Evolutionary conservation across 306 rosid genomes (phyloP), one percentile per base, ranked within the genome.

Genomic region (Acacia crassicarpa): DNA sequence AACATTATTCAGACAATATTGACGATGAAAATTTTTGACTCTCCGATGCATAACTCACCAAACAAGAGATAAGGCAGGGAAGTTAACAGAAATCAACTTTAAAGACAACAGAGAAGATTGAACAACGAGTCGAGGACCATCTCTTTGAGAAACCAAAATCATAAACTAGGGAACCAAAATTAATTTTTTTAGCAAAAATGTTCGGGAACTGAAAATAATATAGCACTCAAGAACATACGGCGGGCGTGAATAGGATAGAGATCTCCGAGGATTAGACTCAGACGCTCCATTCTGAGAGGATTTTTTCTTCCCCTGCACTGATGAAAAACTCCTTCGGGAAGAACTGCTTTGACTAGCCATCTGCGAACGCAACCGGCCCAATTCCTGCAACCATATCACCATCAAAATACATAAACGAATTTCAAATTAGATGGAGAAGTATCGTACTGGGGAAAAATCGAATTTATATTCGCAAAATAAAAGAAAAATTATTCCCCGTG

Each of bases 331-430:
- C 91, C 92, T 92, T 70, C 99, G 90, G 25, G 97, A 89, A 76
- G 93, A 53, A 81, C 92, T 88, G 41, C 86, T 84, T 71, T 92
- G 98, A 83, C 91, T 92, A 7, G 94, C 83, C 98, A 96, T 96
- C 67, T 84, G 76, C 80, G 32, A 48, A 69, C 8, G 67, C 62
- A 66, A 63, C 41, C 49, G 68, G 74, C 46, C 32, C 48, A 83
- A 86, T 56, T 78, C 67, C 89, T 88, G 75, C 75, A 80, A 69
- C 66, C 5, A 81, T 48, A 85, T 20, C 43, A 61, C 16, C 45
- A 22, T 53, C 15, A 20, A 80, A 20, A 19, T 65, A n/a, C 27
- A 53, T 6, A 1, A 44, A 27, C 43, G 1, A 72, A 78, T 62
- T 66, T 70, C 33, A 23, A 23, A 77, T 66, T 7, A 33, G n/a